Conservation (phyloP, 2,329 filamentous ascomycete genomes). For the Didymella lethalis region DNA sequence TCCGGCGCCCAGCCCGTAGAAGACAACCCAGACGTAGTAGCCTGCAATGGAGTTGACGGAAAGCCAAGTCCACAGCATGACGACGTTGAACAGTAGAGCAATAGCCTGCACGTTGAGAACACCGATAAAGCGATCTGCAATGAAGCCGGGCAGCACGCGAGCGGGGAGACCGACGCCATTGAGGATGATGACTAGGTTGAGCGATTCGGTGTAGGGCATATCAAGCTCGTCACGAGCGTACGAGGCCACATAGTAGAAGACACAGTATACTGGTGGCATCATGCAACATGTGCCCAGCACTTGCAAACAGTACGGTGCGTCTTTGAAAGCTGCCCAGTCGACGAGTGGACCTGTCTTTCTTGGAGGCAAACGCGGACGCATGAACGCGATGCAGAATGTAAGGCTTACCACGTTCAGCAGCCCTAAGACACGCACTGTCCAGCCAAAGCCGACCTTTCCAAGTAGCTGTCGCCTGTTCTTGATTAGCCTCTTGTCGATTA, state of each 20-base stretch:
- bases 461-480: conserved; percentile 55
- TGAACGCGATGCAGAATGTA: conserved; percentile 48
- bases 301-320: conserved; percentile 63
- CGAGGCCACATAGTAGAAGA: conserved; percentile 36
- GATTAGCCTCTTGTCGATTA: neutral
- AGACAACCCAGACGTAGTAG: conserved; percentile 68
- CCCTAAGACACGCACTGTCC: conserved; percentile 51
- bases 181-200: conserved; percentile 64
- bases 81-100: conserved; percentile 52
- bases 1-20: conserved; percentile 70
- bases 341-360: conserved; percentile 61
- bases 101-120: conserved; percentile 69
- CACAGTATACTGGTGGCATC: conserved; percentile 63
- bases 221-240: conserved; percentile 52
- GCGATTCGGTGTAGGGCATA: conserved; percentile 60
- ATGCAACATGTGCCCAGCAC: conserved; percentile 55
- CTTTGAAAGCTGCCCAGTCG: conserved; percentile 65
- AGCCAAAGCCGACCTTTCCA: conserved; percentile 44
- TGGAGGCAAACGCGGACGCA: conserved; percentile 59
- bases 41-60: conserved; percentile 59
- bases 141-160: conserved; percentile 61
- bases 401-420: conserved; percentile 52
- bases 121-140: conserved; percentile 64
- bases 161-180: conserved; percentile 64
- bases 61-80: conserved; percentile 65